Base-by-base conservation (phyloP, 257 asterid species). In the Fraxinus quadrangulata region DNA sequence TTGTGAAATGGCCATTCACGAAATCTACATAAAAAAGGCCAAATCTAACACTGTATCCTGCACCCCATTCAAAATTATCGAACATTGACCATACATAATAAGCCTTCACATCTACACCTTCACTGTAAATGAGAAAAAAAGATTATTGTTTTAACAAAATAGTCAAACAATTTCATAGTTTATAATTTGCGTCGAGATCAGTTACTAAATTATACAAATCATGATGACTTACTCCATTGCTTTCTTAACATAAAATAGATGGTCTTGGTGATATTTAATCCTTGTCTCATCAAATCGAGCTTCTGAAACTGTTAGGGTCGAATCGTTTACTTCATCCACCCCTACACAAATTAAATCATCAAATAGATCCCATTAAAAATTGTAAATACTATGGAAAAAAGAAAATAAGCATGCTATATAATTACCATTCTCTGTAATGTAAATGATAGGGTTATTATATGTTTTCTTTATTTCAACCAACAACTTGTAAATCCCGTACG, bases 341-440 rank as follows among this genome's bases (percentile, higher is more conserved):
- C 51, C 51, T 42, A 11, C 51, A 42, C 4, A 12, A 42, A 12
- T 42, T 2, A 42, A 42, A 42, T 4, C 84, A 81, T 81, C 21
- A 68, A 72, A 23, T 2, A 17, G 36, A 47, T 40, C 30, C 2
- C 21, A n/a, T 51, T 13, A 30, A 9, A 19, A 4, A 51, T 13
- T 10, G 30, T 16, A 16, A 28, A 49, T 2, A 45, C 1, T 13
- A 31, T 12, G 3, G 3, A 49, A 17, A 3, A 78, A 61, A 24
- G 23, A 10, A 37, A 16, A 13, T 6, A 13, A 51, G 30, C 16
- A 14, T 6, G 8, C 3, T 1, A 24, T 19, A 3, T 34, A 0
- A 0, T 26, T 79, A 85, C 86, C 86, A 75, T 85, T 85, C 66
- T 82, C 86, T 0, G 86, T 82, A 8, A 85, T 80, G 72, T 72